These are phyloP conservation scores for Dactylonectria estremocensis DNA, from an alignment of 2,329 filamentous ascomycete species.

Conservation along the genomic window DNA sequence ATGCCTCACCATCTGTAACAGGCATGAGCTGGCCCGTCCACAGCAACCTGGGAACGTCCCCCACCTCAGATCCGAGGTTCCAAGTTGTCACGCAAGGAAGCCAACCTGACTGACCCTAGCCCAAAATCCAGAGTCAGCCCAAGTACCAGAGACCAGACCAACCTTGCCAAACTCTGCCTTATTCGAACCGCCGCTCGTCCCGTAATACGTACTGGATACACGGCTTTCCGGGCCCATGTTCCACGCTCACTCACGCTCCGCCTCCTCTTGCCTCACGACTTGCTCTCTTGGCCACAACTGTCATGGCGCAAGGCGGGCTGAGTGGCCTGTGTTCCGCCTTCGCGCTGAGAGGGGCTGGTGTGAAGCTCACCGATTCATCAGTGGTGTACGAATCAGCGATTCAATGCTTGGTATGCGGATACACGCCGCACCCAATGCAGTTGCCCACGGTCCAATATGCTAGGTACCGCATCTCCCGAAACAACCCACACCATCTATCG, in stretches of 20 bases:
- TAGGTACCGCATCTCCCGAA: background rate
- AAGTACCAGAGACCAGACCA: constrained; percentile 11
- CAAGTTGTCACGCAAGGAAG: background rate
- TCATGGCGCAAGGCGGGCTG: background rate
- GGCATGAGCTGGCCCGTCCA: background rate
- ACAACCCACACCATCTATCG: background rate
- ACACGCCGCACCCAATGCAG: background rate
- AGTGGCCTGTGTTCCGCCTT: background rate
- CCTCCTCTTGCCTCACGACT: background rate
- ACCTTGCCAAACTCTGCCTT: constrained; percentile 6
- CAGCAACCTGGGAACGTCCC: background rate
- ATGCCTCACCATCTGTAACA: background rate
- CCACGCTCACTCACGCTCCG: constrained; percentile 10
- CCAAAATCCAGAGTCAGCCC: background rate
- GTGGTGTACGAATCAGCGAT: no score
- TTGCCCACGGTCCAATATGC: background rate
- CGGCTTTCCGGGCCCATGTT: constrained; percentile 14
- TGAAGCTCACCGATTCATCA: background rate
- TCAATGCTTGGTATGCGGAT: background rate
- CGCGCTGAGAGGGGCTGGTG: background rate
- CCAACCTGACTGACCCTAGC: constrained; percentile 2
- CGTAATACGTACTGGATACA: constrained; percentile 25
- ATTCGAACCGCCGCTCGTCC: background rate
- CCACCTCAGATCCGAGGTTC: constrained; percentile 1
- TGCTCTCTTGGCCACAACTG: background rate